Evolutionary conservation across 371 early-diverging fungal genomes (phyloP).

Genomic region (Mucor irregularis): DNA sequence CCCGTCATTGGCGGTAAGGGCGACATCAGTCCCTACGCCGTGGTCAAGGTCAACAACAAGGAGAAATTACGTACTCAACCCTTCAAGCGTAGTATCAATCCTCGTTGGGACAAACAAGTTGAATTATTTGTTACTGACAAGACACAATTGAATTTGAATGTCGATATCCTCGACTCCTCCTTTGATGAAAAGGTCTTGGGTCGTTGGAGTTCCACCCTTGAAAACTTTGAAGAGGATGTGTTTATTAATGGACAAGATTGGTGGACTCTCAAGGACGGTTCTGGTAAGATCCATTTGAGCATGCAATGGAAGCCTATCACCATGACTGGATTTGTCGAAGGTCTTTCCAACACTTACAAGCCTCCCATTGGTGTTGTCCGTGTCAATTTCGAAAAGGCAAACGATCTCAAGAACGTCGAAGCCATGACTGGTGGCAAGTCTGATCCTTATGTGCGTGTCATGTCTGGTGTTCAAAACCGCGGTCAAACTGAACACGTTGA

Average conservation of each 20-base stretch:
- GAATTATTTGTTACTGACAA: slow-evolving; percentile 51
- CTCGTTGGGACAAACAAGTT: slow-evolving; percentile 54
- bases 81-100: slow-evolving; percentile 55
- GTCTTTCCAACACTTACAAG: slow-evolving; percentile 44
- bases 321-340: slow-evolving; percentile 51
- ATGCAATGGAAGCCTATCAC: slow-evolving; percentile 60
- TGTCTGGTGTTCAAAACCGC: slow-evolving; percentile 60
- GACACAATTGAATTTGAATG: slow-evolving; percentile 35
- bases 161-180: slow-evolving; percentile 31
- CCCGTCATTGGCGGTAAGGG: slow-evolving; percentile 38
- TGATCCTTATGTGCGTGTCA: slow-evolving; percentile 82
- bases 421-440: slow-evolving; percentile 70
- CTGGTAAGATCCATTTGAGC: slow-evolving; percentile 53
- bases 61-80: slow-evolving; percentile 39
- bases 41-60: slow-evolving; percentile 43
- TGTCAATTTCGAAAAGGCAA: slow-evolving; percentile 72
- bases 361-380: slow-evolving; percentile 85
- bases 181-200: slow-evolving; percentile 36
- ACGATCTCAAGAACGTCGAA: slow-evolving; percentile 75
- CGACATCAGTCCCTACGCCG: slow-evolving; percentile 50
- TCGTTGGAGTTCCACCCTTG: slow-evolving; percentile 28
- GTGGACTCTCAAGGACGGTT: slow-evolving; percentile 47
- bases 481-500: slow-evolving; percentile 69
- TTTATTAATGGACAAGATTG: slow-evolving; percentile 50
- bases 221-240: slow-evolving; percentile 33